phyloP scores from a whole-genome alignment of 2,329 filamentous ascomycete genomes.

The Whalleya microplaca region DNA sequence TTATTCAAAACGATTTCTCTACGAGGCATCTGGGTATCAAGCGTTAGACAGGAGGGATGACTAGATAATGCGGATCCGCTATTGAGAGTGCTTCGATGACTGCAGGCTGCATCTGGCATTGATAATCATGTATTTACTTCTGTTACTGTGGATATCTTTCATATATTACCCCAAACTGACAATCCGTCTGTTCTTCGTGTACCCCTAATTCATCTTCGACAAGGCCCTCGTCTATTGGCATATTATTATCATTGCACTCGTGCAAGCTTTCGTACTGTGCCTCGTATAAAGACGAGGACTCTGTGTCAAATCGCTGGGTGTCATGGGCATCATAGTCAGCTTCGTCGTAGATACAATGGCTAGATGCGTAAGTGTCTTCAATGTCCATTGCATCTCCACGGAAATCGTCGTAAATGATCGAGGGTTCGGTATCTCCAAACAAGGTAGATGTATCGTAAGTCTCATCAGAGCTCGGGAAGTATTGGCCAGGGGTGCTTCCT shows the following conservation, averaged over 20 bases:
- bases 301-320: not conserved
- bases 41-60: conserved; percentile 1
- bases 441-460: not conserved
- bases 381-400: not conserved
- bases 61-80: conserved; percentile 3
- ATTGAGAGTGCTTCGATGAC: conserved; percentile 26
- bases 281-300: not conserved
- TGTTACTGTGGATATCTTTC: conserved; percentile 8
- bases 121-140: conserved; percentile 27
- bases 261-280: not conserved
- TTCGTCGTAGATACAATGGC: not conserved
- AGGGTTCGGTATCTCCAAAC: not conserved
- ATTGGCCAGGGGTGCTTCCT: not conserved
- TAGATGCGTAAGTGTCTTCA: conserved; percentile 1
- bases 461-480: not conserved
- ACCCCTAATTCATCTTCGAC: not conserved
- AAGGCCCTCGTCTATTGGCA: not conserved
- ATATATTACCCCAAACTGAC: conserved; percentile 11
- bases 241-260: not conserved
- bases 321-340: not conserved
- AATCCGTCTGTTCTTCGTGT: not conserved
- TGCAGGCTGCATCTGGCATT: conserved; percentile 29
- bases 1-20: not conserved
- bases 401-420: not conserved
- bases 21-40: not conserved